Evolutionary conservation across 768 basidiomycete species (phyloP), one percentile per base, ranked within the genome.

Genomic region (Lactarius psammicola): DNA sequence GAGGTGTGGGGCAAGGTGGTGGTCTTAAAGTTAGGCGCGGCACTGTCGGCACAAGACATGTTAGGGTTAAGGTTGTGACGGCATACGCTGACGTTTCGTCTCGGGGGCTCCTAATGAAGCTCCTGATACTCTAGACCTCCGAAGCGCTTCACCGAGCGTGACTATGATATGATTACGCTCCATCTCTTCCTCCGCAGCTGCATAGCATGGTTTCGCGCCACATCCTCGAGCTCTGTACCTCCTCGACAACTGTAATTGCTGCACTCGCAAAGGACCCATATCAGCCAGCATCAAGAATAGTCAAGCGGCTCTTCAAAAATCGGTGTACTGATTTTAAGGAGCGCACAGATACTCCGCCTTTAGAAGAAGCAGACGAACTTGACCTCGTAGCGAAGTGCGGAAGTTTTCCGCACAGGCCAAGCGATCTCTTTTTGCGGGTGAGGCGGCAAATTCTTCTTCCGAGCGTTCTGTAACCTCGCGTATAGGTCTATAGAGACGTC

Each of bases 401-500:
- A 11, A 74, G 80, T 57, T 87, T 87, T 66, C 81, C 83, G 7
- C 72, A 75, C 53, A 76, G 81, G 40, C 86, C 85, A 11, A 82
- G 81, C 59, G 82, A 86, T 58, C 72, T 88, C 33, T 89, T 88
- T 71, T 76, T 89, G 57, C 83, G 83, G 78, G 87, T 84, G 61
- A 49, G 80, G 59, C 10, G 58, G 18, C 36, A 4, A 18, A 11
- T 53, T 20, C 58, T 15, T 53, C 68, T 30, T 56, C 11, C n/a
- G 53, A 6, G 42, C 60, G n/a, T 23, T 11, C 18, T 8, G 23
- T 55, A 28, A 59, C 17, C 17, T 4, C 38, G 54, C 28, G 15
- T 23, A 26, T 26, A 87, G 86, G 83, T 90, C 60, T 89, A 87
- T 67, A 76, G 80, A 44, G 84, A 88, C 58, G 80, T 85, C n/a